Base-by-base conservation (phyloP, 2,329 filamentous ascomycete species). In the Sclerotinia minor region DNA sequence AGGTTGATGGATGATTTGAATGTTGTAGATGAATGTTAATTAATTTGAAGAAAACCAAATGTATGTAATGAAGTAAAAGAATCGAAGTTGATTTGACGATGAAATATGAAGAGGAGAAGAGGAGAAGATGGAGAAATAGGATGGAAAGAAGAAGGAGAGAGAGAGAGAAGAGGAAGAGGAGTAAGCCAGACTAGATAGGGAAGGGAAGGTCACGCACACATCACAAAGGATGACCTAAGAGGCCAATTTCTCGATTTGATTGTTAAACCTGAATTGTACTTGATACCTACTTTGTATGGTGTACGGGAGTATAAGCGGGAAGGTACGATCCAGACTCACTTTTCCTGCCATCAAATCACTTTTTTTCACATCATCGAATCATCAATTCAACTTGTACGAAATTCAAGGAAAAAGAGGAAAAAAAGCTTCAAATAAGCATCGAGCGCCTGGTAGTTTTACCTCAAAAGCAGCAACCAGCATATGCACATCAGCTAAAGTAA, bases 81-180 rank as follows among this genome's bases (percentile, higher is more conserved):
- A 24, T 26, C 4, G 8, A 19, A 26, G 7, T 38, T 38, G 38
- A 38, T 38, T 38, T 13, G 38, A 38, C 8, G 54, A 24, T 19
- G 4, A 29, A 45, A 8, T 15, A 3, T 45, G 38, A 45, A 44
- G 55, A 58, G 8, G 13, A 21, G 26, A 13, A 32, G 32, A 29
- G 24, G 19, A 2, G 44, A 6, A 24, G 44, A 32, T 21, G 26
- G 3, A 5, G 21, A 29, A 21, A 55, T 35, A 38, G 32, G 15
- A 8, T 13, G 11, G 58, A 45, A 9, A 35, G 41, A 32, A n/a
- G 58, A 47, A n/a, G n/a, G 35, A n/a, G 21, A 26, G 47, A n/a
- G 35, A n/a, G 21, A 26, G 47, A n/a, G 58, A 35, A 29, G 58
- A 49, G 32, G 24, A 11, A 49, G 58, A 60, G 58, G 58, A 60